These are phyloP conservation scores for Edaphochlamys debaryana DNA, from an alignment of 139 green algal genomes.

Conservation along the genomic window DNA sequence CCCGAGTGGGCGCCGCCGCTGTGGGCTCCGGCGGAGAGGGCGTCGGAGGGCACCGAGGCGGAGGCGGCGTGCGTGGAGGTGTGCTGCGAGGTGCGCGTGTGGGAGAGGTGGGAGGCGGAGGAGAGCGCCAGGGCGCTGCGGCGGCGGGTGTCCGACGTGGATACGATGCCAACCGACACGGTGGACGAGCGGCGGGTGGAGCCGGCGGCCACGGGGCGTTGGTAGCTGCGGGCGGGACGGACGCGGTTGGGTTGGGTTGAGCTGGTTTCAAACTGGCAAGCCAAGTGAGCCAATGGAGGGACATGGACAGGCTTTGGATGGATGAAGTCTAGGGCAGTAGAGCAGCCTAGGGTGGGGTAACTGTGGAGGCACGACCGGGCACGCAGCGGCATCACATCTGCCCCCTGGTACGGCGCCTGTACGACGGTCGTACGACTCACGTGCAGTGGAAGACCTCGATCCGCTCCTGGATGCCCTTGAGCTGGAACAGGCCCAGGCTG, in stretches of 20 bases:
- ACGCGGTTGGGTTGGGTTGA: too few relatives aligned
- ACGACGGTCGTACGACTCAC: conserved; percentile 14
- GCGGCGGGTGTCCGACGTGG: background rate
- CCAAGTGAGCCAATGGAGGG: too few relatives aligned
- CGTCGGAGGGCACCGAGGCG: too few relatives aligned
- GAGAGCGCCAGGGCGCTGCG: conserved; percentile 17
- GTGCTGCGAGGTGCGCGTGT: conserved; percentile 20
- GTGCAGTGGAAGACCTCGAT: conserved; percentile 54
- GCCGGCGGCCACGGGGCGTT: conserved; percentile 12
- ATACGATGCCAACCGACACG: background rate
- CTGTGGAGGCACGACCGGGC: too few relatives aligned
- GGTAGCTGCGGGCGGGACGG: conserved; percentile 9
- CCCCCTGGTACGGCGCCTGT: too few relatives aligned
- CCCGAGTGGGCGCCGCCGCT: background rate
- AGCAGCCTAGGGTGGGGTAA: too few relatives aligned
- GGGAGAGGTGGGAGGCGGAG: conserved; percentile 13
- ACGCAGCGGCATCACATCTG: too few relatives aligned
- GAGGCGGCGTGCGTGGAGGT: background rate
- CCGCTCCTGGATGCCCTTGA: conserved; percentile 52
- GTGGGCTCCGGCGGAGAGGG: too few relatives aligned
- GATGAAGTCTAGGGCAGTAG: too few relatives aligned
- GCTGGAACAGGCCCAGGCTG: conserved; percentile 50
- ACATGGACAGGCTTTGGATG: too few relatives aligned
- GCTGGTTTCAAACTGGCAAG: too few relatives aligned
- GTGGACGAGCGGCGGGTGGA: conserved; percentile 19